phyloP scores from a whole-genome alignment of 192 early-diverging fungal species.

The Chytriomyces confervae region DNA sequence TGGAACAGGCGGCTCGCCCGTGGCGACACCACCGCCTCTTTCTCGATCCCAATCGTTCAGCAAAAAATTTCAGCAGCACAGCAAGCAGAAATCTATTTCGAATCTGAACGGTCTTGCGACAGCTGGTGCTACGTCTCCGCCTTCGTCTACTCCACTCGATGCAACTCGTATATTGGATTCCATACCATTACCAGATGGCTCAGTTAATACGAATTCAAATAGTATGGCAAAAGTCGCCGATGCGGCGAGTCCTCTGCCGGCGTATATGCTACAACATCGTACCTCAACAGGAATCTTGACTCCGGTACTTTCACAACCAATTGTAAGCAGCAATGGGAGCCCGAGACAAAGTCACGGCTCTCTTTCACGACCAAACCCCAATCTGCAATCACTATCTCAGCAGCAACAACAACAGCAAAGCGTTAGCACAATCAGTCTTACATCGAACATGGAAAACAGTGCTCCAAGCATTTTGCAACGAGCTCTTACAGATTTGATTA shows the following conservation, averaged over 20 bases:
- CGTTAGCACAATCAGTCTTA: not conserved
- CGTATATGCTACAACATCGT: not conserved
- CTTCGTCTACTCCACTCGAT: no score
- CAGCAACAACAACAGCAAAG: not conserved
- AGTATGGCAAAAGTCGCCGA: no score
- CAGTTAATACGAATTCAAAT: no score
- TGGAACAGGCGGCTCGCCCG: slow-evolving; percentile 19
- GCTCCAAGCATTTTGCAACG: slow-evolving; percentile 62
- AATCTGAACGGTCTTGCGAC: slow-evolving; percentile 31
- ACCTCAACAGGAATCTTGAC: slow-evolving; percentile 1
- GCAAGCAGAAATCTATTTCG: slow-evolving; percentile 30
- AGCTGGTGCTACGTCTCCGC: not conserved
- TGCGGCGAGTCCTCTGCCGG: not conserved
- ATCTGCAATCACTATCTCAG: not conserved
- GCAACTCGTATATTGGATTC: no score
- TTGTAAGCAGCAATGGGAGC: no score
- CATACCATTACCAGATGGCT: no score
- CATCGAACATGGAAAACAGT: not conserved
- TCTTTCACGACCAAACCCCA: no score
- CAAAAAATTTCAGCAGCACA: slow-evolving; percentile 2
- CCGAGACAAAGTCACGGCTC: no score
- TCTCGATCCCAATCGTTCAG: slow-evolving; percentile 17
- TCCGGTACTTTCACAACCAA: no score
- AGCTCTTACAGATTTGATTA: slow-evolving; percentile 70
- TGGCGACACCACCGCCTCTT: slow-evolving; percentile 11